phyloP scores from a whole-genome alignment of 2,329 filamentous ascomycete genomes.

The Trichoderma brevicompactum region DNA sequence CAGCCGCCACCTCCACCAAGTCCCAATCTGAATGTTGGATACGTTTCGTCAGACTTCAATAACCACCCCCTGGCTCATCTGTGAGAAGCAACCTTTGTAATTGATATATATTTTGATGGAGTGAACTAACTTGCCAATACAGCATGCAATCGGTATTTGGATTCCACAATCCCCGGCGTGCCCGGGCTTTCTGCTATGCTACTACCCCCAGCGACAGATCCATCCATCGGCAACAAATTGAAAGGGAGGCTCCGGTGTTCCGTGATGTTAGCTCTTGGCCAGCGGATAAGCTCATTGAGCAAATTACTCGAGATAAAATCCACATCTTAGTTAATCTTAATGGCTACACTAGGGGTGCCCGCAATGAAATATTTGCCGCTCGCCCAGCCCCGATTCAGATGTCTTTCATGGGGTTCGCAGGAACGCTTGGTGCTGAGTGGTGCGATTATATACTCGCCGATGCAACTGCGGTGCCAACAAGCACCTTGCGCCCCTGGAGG shows the following conservation, averaged over 20 bases:
- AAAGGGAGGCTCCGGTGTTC: conserved; percentile 89
- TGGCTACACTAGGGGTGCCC: conserved; percentile 93
- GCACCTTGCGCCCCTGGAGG: conserved; percentile 79
- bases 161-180: conserved; percentile 73
- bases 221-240: conserved; percentile 87
- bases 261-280: conserved; percentile 86
- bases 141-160: conserved; percentile 98
- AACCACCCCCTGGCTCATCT: conserved; percentile 95
- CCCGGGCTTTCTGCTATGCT: conserved; percentile 91
- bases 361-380: conserved; percentile 96
- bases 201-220: conserved; percentile 92
- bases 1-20: conserved; percentile 81
- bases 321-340: conserved; percentile 98
- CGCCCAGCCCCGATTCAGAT: conserved; percentile 95
- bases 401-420: conserved; percentile 99
- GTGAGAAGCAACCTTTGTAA: conserved; percentile 42
- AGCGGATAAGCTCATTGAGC: conserved; percentile 79
- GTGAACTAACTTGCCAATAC: conserved; percentile 12
- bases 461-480: conserved; percentile 78
- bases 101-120: neutral
- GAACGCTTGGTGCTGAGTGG: conserved; percentile 95
- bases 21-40: conserved; percentile 87
- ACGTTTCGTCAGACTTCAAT: conserved; percentile 98
- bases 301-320: conserved; percentile 85
- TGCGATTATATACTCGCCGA: conserved; percentile 97